Conservation (phyloP, 2,329 filamentous ascomycete genomes). For the Hysterium pulicare region DNA sequence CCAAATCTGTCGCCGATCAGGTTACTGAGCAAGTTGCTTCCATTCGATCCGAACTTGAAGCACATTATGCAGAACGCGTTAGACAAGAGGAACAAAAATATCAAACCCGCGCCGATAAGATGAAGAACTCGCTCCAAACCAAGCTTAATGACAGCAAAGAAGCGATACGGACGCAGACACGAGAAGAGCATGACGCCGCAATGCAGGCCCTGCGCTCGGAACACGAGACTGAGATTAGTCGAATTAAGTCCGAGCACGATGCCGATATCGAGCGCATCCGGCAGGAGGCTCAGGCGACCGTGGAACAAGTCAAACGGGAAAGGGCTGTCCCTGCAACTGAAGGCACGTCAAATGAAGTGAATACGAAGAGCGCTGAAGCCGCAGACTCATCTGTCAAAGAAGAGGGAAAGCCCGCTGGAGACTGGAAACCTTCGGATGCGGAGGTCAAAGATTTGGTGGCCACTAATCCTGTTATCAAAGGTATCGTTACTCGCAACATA, state of each 20-base stretch:
- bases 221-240: conserved; percentile 28
- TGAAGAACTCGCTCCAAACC: conserved; percentile 65
- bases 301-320: conserved; percentile 8
- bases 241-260: conserved; percentile 32
- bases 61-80: conserved; percentile 40
- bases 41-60: conserved; percentile 37
- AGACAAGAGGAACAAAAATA: conserved; percentile 64
- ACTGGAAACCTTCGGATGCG: conserved; percentile 44
- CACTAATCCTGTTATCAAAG: conserved; percentile 48
- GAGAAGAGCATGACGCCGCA: conserved; percentile 42
- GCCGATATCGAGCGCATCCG: conserved; percentile 36
- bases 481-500: conserved; percentile 57
- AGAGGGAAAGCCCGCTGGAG: conserved; percentile 12
- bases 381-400: conserved; percentile 4
- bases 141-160: conserved; percentile 51
- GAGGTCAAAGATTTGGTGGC: conserved; percentile 51
- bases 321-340: conserved; percentile 5
- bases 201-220: conserved; percentile 23
- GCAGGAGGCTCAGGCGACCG: conserved; percentile 11
- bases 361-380: conserved; percentile 1
- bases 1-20: conserved; percentile 43
- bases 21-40: conserved; percentile 42
- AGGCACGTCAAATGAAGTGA: neutral
- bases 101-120: conserved; percentile 64
- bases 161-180: conserved; percentile 46